Evolutionary conservation across 805 yeast species (phyloP), one percentile per base, ranked within the genome.

Genomic region (Saccharomyces paradoxus): DNA sequence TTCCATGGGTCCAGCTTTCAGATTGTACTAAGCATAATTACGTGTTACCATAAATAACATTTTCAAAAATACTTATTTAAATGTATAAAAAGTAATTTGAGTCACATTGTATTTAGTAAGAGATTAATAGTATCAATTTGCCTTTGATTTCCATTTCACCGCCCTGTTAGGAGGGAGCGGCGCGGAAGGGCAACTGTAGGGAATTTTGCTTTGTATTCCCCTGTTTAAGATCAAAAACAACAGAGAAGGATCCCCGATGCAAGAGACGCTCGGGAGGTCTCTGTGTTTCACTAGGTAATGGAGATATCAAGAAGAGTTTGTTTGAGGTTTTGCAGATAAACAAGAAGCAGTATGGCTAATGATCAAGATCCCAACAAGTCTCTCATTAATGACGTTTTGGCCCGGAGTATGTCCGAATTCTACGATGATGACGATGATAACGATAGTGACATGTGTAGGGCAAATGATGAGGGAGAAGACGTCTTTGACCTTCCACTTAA

Each of bases 1-100:
- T 63, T 84, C 98, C 79, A 94, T 94, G 99, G 99, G 99, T 82
- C 99, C 98, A 77, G 87, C 98, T 76, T 89, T 85, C 95, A 91
- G 98, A 87, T 86, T 94, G 78, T 94, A 94, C 94, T 94, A 91
- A 81, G 74, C 70, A 67, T 58, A 56, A 55, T 53, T 41, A 37
- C 22, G 17, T 29, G 32, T 53, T 17, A 51, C 32, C 47, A 32
- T 57, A 49, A 41, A 48, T 26, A 12, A 13, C 24, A 2, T 47
- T 12, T 47, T 4, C 29, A 28, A 41, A 52, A 9, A 3, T 30
- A 50, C 41, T 14, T 48, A 50, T 49, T 41, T 17, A 37, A 46
- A 46, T 30, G 21, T 49, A 31, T 31, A 21, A 22, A 28, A 22
- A 30, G 41, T 17, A 29, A 28, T 49, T 44, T 31, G 29, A 29